phyloP scores from a whole-genome alignment of 2,329 filamentous ascomycete species.

The Pseudogymnoascus sp. region DNA sequence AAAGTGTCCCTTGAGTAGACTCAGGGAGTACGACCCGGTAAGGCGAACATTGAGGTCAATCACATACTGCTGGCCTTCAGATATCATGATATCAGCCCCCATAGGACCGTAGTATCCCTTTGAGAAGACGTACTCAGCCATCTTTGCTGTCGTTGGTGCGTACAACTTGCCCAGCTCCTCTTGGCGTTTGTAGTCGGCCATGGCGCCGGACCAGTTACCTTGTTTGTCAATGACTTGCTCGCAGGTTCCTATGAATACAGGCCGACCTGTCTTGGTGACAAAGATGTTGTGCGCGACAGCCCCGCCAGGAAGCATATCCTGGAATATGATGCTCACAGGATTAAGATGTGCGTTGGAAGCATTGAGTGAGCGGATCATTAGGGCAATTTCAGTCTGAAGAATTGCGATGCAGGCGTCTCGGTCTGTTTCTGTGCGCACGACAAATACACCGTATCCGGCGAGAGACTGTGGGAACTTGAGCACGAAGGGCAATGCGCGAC shows the following conservation, averaged over 20 bases:
- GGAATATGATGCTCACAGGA: neutral
- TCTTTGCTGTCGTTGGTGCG: neutral
- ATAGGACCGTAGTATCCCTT: neutral
- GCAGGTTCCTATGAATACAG: neutral
- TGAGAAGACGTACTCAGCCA: neutral
- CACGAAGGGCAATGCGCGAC: neutral
- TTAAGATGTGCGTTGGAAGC: neutral
- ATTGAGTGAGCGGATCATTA: neutral
- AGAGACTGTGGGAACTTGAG: neutral
- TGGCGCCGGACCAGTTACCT: neutral
- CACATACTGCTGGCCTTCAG: neutral
- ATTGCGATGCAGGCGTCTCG: neutral
- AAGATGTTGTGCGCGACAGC: neutral
- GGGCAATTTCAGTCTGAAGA: neutral
- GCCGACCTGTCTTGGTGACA: neutral
- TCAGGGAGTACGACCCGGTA: neutral
- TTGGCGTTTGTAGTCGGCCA: neutral
- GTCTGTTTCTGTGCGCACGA: neutral
- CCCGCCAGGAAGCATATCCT: neutral
- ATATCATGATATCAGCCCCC: neutral
- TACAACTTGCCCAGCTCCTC: neutral
- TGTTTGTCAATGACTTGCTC: neutral
- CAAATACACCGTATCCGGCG: neutral
- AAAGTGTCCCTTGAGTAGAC: neutral
- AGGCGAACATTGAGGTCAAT: neutral